Evolutionary conservation across 1,284 basidiomycete species (phyloP).

Genomic region (Fistulinella cinereoalba): DNA sequence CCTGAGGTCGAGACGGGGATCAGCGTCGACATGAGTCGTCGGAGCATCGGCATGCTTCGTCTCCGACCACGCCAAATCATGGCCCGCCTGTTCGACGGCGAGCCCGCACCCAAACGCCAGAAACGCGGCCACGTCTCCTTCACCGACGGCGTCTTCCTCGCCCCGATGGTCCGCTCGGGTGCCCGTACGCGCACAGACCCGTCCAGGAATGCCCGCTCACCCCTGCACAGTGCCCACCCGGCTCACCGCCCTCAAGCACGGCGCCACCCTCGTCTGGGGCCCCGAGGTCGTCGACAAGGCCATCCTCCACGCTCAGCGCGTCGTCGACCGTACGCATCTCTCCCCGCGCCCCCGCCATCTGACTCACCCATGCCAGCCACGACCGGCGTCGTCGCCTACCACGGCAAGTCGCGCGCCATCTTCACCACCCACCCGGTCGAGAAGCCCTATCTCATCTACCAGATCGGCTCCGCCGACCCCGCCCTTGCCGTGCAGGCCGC

Average conservation of each 20-base stretch:
- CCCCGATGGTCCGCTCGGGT: constrained; percentile 94
- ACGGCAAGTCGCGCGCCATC: constrained; percentile 78
- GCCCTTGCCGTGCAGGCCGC: constrained; percentile 91
- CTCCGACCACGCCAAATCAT: no score
- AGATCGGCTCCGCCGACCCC: constrained; percentile 90
- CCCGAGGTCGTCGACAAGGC: constrained; percentile 98
- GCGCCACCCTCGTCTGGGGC: constrained; percentile 94
- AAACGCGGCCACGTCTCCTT: constrained; percentile 61
- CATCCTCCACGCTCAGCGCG: constrained; percentile 81
- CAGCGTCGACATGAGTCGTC: no score
- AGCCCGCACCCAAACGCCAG: constrained; percentile 51
- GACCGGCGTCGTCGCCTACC: constrained; percentile 89
- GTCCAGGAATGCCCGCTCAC: neutral
- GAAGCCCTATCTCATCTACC: constrained; percentile 86
- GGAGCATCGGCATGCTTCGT: no score
- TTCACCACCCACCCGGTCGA: constrained; percentile 95
- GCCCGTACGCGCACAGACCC: constrained; percentile 56
- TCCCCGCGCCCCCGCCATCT: neutral
- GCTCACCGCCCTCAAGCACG: constrained; percentile 87
- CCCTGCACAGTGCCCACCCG: constrained; percentile 70
- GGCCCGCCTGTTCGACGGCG: no score
- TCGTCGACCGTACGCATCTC: constrained; percentile 71
- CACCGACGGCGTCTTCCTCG: constrained; percentile 83
- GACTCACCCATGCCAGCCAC: constrained; percentile 46
- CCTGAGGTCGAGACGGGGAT: constrained; percentile 53